phyloP scores from a whole-genome alignment of 2,329 filamentous ascomycete species.

The Neoascochyta sp. region DNA sequence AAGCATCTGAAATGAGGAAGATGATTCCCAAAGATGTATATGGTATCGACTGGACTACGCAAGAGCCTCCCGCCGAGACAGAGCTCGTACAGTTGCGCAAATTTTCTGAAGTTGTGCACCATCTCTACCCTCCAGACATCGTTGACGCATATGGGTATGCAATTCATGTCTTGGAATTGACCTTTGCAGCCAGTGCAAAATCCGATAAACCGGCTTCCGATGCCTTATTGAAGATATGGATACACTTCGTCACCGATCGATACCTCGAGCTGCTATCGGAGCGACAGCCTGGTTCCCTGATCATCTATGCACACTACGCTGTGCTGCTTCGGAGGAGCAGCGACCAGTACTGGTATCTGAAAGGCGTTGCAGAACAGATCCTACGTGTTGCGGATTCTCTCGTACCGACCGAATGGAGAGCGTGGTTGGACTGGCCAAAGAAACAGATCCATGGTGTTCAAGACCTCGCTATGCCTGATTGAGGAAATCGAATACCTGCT shows the following conservation, averaged over 20 bases:
- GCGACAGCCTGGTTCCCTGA: constrained; percentile 30
- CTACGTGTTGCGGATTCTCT: constrained; percentile 21
- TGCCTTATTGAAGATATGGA: constrained; percentile 27
- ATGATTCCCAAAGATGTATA: constrained; percentile 22
- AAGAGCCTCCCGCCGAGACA: constrained; percentile 14
- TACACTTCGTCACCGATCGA: constrained; percentile 20
- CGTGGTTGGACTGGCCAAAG: constrained; percentile 30
- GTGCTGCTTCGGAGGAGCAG: constrained; percentile 24
- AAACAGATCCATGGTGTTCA: constrained; percentile 16
- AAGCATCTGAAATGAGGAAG: constrained; percentile 7
- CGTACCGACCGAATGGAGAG: constrained; percentile 23
- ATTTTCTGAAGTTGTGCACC: constrained; percentile 21
- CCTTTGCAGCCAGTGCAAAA: constrained; percentile 15
- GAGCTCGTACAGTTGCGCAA: constrained; percentile 23
- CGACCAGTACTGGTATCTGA: constrained; percentile 23
- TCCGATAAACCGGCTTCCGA: constrained; percentile 17
- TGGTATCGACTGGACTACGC: constrained; percentile 12
- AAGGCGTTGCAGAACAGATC: constrained; percentile 23
- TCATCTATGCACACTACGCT: constrained; percentile 38
- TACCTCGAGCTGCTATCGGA: constrained; percentile 28
- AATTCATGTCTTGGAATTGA: constrained; percentile 18
- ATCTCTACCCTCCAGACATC: constrained; percentile 28
- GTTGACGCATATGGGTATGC: constrained; percentile 25
- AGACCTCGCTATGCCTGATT: constrained; percentile 2
- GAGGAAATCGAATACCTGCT: constrained; percentile 1